A percentile compares a stretch with the other conserved stretches of the same genome.
These are phyloP conservation scores for Volvox carteri DNA, from an alignment of 163 green algal genomes.

Conservation along the genomic window DNA sequence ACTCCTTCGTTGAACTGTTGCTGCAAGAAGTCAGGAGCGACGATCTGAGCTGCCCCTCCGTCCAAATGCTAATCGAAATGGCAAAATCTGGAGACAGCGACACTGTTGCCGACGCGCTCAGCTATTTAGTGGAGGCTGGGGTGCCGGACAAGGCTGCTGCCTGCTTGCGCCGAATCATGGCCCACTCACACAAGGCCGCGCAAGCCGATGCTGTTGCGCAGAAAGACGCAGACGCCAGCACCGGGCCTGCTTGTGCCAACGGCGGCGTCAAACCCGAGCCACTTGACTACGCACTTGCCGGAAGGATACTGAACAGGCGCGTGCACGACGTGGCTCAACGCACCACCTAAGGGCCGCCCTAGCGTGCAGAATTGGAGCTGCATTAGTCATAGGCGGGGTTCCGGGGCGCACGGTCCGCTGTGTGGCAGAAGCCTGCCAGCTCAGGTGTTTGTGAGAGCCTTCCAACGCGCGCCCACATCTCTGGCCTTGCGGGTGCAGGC, in stretches of 20 bases:
- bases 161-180: constrained; percentile 37
- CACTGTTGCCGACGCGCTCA: constrained; percentile 35
- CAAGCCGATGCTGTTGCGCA: neutral
- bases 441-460: neutral
- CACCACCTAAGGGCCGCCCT: too few species aligned
- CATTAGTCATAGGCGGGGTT: neutral
- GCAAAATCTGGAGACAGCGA: constrained; percentile 50
- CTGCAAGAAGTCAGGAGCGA: constrained; percentile 20
- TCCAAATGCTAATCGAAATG: constrained; percentile 51
- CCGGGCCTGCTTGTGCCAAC: neutral
- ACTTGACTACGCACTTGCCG: constrained; percentile 24
- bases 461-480: neutral
- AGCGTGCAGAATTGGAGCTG: too few species aligned
- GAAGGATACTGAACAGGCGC: constrained; percentile 41
- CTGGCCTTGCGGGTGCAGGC: neutral
- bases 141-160: constrained; percentile 26
- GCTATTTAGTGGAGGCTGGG: constrained; percentile 33
- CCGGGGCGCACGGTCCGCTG: neutral
- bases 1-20: constrained; percentile 45
- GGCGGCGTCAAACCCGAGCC: neutral
- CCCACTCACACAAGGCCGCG: neutral
- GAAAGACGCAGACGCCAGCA: neutral
- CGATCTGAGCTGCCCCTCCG: constrained; percentile 15
- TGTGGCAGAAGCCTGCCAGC: neutral
- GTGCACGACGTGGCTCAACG: neutral